A percentile compares a stretch with the other conserved stretches of the same genome.
phyloP scores from a whole-genome alignment of 2,329 filamentous ascomycete genomes.

The Nemania abortiva region DNA sequence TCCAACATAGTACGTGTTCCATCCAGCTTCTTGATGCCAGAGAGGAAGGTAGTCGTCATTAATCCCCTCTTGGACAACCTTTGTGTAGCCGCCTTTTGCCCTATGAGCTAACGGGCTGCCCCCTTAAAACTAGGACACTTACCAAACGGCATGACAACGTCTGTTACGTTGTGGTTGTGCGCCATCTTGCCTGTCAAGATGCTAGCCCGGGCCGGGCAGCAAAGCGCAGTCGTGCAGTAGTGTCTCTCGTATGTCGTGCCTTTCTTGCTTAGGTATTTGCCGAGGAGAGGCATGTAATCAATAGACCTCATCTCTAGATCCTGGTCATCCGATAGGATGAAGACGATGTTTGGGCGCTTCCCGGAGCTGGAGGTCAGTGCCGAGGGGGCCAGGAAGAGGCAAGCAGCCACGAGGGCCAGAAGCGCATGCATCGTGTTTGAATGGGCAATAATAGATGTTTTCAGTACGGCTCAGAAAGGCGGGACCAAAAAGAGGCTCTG shows the following conservation, averaged over 20 bases:
- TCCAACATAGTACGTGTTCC: constrained; percentile 79
- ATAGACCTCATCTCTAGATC: constrained; percentile 71
- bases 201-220: constrained; percentile 75
- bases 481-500: background rate
- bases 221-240: constrained; percentile 74
- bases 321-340: constrained; percentile 77
- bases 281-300: constrained; percentile 68
- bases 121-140: constrained; percentile 52
- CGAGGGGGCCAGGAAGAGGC: constrained; percentile 3
- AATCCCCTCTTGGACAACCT: constrained; percentile 72
- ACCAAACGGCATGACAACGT: constrained; percentile 68
- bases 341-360: constrained; percentile 68
- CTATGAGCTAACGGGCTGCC: constrained; percentile 26
- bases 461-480: background rate
- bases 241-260: constrained; percentile 72
- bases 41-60: constrained; percentile 76
- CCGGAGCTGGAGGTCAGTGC: constrained; percentile 1
- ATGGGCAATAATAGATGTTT: background rate
- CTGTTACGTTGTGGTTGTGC: constrained; percentile 78
- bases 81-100: constrained; percentile 67
- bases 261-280: constrained; percentile 66
- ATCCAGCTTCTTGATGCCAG: constrained; percentile 76
- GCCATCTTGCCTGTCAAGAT: constrained; percentile 74
- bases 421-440: constrained; percentile 10
- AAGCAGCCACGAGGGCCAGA: background rate